Evolutionary conservation across 495 filamentous ascomycete species (phyloP).

Genomic region (Usnea hakonensis): DNA sequence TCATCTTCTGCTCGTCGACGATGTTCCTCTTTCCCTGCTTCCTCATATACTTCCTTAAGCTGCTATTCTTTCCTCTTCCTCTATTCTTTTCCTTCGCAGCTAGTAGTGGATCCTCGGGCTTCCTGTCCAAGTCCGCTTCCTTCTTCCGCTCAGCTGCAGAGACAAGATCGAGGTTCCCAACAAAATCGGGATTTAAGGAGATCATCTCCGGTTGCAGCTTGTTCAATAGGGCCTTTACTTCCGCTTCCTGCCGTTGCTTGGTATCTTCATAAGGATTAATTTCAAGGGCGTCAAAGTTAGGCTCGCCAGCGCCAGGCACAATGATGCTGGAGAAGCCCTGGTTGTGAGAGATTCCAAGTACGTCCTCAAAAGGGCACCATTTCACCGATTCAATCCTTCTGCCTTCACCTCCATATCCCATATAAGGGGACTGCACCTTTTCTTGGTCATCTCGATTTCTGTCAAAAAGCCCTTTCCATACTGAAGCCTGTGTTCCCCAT

Average conservation of each 20-base stretch:
- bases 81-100: conserved; percentile 65
- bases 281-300: conserved; percentile 92
- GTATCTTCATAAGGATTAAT: conserved; percentile 93
- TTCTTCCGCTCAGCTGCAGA: conserved; percentile 63
- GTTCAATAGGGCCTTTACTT: conserved; percentile 79
- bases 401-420: conserved; percentile 86
- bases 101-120: conserved; percentile 49
- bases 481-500: conserved; percentile 80
- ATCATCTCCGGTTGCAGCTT: conserved; percentile 98
- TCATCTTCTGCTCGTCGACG: conserved; percentile 76
- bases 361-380: conserved; percentile 94
- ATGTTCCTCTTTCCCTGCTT: conserved; percentile 88
- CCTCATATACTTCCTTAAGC: conserved; percentile 73
- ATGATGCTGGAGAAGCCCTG: conserved; percentile 82
- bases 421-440: conserved; percentile 82
- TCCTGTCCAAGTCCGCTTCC: conserved; percentile 66
- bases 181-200: conserved; percentile 78
- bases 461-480: conserved; percentile 83
- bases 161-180: conserved; percentile 76
- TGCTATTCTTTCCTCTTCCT: conserved; percentile 86
- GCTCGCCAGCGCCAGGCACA: conserved; percentile 88
- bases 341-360: conserved; percentile 77
- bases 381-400: conserved; percentile 68
- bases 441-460: conserved; percentile 60
- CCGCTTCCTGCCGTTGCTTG: conserved; percentile 87